phyloP scores from a whole-genome alignment of 192 early-diverging fungal species.

The Coemansia sp. region DNA sequence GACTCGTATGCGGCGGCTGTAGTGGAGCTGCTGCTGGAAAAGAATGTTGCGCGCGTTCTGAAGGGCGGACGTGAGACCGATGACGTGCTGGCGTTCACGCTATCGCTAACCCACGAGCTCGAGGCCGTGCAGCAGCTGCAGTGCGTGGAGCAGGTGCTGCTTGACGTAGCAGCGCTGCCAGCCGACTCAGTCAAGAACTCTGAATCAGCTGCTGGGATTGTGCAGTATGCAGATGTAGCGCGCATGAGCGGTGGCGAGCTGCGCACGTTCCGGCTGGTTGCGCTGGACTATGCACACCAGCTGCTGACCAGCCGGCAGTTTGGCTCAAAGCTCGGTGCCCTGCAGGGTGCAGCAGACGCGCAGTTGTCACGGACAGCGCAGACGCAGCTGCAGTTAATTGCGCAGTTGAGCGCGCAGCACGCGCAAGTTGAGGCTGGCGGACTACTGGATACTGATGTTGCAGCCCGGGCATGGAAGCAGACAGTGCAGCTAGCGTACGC shows the following conservation, averaged over 20 bases:
- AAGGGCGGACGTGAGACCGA: constrained; percentile 60
- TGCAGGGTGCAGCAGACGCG: constrained; percentile 4
- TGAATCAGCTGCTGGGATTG: constrained; percentile 2
- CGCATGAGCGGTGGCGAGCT: constrained; percentile 29
- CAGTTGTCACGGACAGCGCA: constrained; percentile 13
- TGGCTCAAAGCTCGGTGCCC: constrained; percentile 4
- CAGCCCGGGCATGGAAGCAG: constrained; percentile 48
- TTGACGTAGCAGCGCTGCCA: constrained; percentile 56
- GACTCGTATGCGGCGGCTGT: constrained; percentile 72
- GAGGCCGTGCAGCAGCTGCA: constrained; percentile 64
- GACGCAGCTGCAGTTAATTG: constrained; percentile 26
- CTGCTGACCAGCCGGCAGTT: constrained; percentile 48
- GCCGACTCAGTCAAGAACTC: constrained; percentile 34
- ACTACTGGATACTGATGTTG: constrained; percentile 13
- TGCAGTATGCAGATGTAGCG: constrained; percentile 22
- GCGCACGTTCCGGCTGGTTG: constrained; percentile 46
- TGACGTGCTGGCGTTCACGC: constrained; percentile 70
- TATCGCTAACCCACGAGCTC: constrained; percentile 73
- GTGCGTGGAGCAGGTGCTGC: constrained; percentile 61
- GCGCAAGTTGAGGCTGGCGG: constrained; percentile 13
- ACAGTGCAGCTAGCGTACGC: constrained; percentile 61
- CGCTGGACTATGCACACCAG: constrained; percentile 46
- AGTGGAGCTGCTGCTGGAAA: constrained; percentile 71
- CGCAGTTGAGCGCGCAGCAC: constrained; percentile 24
- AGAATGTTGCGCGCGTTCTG: constrained; percentile 58